Evolutionary conservation across 2,329 filamentous ascomycete species (phyloP).

Genomic region (Pestalotiopsis sp.): DNA sequence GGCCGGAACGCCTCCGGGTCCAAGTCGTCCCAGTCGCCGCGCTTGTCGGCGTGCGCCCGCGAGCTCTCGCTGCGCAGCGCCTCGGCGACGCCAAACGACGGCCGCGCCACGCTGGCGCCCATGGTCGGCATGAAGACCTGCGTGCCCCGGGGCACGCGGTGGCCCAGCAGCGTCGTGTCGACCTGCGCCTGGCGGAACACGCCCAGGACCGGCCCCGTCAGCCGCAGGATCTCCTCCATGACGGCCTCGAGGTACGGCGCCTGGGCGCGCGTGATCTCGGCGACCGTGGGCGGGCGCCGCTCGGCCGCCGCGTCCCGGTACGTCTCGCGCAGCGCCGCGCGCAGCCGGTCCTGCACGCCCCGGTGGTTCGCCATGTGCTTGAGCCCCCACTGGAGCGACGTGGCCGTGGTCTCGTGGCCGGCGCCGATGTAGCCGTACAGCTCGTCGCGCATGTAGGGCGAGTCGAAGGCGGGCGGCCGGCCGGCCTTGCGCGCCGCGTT

Average conservation of each 20-base stretch:
- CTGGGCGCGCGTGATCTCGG: conserved; percentile 12
- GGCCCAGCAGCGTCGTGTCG: conserved; percentile 14
- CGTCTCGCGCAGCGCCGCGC: conserved; percentile 11
- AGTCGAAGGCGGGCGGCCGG: conserved; percentile 15
- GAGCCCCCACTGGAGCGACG: conserved; percentile 13
- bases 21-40: conserved; percentile 13
- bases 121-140: conserved; percentile 8
- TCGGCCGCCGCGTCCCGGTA: conserved; percentile 1
- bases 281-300: conserved; percentile 13
- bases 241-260: conserved; percentile 17
- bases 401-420: conserved; percentile 12
- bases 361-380: conserved; percentile 14
- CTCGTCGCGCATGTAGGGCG: conserved; percentile 17
- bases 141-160: conserved; percentile 13
- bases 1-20: conserved; percentile 13
- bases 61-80: conserved; percentile 14
- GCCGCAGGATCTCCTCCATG: conserved; percentile 16
- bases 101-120: conserved; percentile 8
- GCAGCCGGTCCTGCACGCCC: conserved; percentile 13
- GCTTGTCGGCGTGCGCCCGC: conserved; percentile 8
- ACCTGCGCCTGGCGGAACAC: conserved; percentile 10
- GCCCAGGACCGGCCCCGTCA: conserved; percentile 7
- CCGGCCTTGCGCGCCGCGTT: conserved; percentile 17
- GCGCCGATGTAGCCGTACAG: conserved; percentile 13
- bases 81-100: conserved; percentile 15